Conservation (phyloP, 805 yeast genomes). For the Brettanomyces naardenensis region DNA sequence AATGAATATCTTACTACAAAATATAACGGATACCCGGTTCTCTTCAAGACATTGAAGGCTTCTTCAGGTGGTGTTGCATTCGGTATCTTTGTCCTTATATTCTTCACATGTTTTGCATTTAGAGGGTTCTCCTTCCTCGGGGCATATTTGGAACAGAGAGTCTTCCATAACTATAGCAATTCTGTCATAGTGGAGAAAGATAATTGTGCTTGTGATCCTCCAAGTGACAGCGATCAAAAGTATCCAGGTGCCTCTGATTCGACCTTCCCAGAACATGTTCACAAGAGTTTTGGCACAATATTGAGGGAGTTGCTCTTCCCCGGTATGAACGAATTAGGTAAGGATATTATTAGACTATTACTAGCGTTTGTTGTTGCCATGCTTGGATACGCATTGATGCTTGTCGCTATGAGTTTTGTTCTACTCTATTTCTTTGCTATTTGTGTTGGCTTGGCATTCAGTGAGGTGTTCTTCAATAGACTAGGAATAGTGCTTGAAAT, state of each 20-base stretch:
- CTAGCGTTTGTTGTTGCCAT: constrained; percentile 55
- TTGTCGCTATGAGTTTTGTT: constrained; percentile 69
- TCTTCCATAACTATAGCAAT: constrained; percentile 39
- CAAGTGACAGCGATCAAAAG: constrained; percentile 8
- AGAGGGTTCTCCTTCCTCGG: constrained; percentile 53
- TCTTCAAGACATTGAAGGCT: constrained; percentile 51
- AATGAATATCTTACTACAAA: constrained; percentile 46
- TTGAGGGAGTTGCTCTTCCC: constrained; percentile 26
- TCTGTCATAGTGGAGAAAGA: constrained; percentile 21
- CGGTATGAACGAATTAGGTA: constrained; percentile 28
- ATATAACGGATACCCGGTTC: constrained; percentile 50
- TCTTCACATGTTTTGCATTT: constrained; percentile 49
- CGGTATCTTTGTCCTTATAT: constrained; percentile 60
- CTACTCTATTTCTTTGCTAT: constrained; percentile 67
- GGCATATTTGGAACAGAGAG: constrained; percentile 59
- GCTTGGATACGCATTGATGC: constrained; percentile 66
- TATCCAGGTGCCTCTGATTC: constrained; percentile 1
- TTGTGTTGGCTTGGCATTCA: constrained; percentile 59
- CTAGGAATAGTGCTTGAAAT: constrained; percentile 33
- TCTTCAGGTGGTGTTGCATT: constrained; percentile 52
- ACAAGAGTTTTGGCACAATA: constrained; percentile 4
- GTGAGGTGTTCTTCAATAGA: constrained; percentile 64
- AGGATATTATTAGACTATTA: constrained; percentile 49
- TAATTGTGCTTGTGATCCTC: constrained; percentile 29
- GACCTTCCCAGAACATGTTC: not conserved